Evolutionary conservation across 1,139 yeast species (phyloP).

Genomic region (Sugiyamaella pinicola): DNA sequence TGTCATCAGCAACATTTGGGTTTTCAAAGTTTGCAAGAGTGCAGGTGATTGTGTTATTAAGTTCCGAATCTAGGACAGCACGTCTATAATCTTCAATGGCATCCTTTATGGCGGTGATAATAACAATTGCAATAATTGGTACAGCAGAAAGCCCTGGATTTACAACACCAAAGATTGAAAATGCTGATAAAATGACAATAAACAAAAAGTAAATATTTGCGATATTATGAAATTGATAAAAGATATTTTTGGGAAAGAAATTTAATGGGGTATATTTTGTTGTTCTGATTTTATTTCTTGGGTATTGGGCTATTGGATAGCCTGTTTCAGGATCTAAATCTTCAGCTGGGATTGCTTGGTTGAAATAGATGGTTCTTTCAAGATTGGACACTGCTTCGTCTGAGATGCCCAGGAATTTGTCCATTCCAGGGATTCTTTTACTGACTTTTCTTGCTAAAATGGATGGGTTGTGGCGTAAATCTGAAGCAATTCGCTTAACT

Average conservation of each 20-base stretch:
- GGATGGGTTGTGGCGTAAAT: constrained; percentile 12
- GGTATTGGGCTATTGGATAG: constrained; percentile 47
- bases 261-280: constrained; percentile 88
- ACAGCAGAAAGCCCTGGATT: constrained; percentile 91
- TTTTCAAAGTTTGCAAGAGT: constrained; percentile 69
- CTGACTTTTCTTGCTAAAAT: constrained; percentile 27
- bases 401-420: constrained; percentile 27
- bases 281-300: constrained; percentile 87
- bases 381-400: constrained; percentile 22
- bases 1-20: constrained; percentile 70
- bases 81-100: constrained; percentile 93
- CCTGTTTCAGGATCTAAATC: constrained; percentile 57
- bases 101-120: constrained; percentile 87
- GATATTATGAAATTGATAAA: constrained; percentile 75
- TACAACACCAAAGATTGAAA: constrained; percentile 88
- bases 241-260: constrained; percentile 80
- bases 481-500: constrained; percentile 15
- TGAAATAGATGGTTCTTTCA: constrained; percentile 45
- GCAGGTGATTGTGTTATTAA: constrained; percentile 85
- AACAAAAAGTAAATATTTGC: constrained; percentile 84
- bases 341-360: constrained; percentile 64
- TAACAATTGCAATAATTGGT: constrained; percentile 90
- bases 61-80: constrained; percentile 73
- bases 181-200: constrained; percentile 66
- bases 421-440: constrained; percentile 31